Evolutionary conservation across 257 asterid genomes (phyloP).

Genomic region (Plectranthus barbatus): DNA sequence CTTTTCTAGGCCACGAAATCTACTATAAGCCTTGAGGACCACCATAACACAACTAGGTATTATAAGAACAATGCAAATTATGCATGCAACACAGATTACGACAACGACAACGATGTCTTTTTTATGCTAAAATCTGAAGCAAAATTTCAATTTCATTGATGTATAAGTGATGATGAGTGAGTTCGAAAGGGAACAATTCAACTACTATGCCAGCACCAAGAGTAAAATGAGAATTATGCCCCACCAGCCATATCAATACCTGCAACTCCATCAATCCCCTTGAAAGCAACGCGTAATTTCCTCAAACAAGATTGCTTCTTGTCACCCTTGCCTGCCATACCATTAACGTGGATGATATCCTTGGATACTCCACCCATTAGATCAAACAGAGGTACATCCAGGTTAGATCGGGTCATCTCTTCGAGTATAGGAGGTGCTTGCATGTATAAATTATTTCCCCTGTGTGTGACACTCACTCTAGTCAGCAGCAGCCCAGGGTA

Average conservation of each 20-base stretch:
- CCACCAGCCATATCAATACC: slow-evolving; percentile 86
- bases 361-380: slow-evolving; percentile 52
- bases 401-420: slow-evolving; percentile 82
- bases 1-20: too few relatives aligned
- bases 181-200: too few relatives aligned
- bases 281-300: slow-evolving; percentile 70
- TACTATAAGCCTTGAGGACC: too few relatives aligned
- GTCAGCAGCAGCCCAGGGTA: slow-evolving; percentile 66
- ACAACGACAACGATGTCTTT: too few relatives aligned
- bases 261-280: slow-evolving; percentile 50
- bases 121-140: too few relatives aligned
- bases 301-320: slow-evolving; percentile 77
- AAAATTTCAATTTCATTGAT: too few relatives aligned
- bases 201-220: too few relatives aligned
- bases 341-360: slow-evolving; percentile 68
- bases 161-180: too few relatives aligned
- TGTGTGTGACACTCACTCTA: slow-evolving; percentile 67
- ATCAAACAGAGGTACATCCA: slow-evolving; percentile 60
- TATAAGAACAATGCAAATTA: too few relatives aligned
- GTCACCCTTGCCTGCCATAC: slow-evolving; percentile 71
- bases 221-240: slow-evolving; percentile 44
- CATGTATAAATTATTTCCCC: slow-evolving; percentile 83
- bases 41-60: too few relatives aligned
- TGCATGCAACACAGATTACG: too few relatives aligned
- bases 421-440: slow-evolving; percentile 93